Conservation (phyloP, 495 filamentous ascomycete species). For the Xylaria palmicola region DNA sequence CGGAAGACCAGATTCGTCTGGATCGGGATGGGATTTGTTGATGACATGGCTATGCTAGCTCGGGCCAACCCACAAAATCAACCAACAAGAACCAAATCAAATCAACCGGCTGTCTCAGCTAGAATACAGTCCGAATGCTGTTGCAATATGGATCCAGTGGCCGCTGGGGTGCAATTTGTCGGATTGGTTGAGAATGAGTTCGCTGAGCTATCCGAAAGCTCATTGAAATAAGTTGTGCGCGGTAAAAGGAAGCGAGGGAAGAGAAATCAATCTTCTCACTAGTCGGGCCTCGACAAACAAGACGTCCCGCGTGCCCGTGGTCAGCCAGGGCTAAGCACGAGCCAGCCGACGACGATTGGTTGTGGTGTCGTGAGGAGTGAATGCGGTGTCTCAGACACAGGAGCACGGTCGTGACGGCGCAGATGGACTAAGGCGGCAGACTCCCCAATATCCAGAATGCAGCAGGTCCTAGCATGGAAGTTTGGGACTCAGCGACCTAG, state of each 20-base stretch:
- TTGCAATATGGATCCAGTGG: neutral
- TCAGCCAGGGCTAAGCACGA: neutral
- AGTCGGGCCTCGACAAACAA: neutral
- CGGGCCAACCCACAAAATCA: neutral
- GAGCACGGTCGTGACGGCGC: neutral
- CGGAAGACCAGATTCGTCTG: slow-evolving; percentile 43
- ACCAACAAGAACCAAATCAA: neutral
- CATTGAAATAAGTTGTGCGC: neutral
- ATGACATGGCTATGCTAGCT: slow-evolving; percentile 20
- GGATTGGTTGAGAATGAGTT: neutral
- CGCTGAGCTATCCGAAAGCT: neutral
- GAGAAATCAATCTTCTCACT: neutral
- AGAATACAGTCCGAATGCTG: neutral
- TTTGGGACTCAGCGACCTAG: neutral
- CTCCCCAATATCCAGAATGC: neutral
- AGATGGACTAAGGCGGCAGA: slow-evolving; percentile 1
- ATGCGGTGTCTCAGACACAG: neutral
- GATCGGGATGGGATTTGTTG: slow-evolving; percentile 36
- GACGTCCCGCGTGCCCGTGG: neutral
- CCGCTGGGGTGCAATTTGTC: neutral
- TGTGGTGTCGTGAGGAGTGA: neutral
- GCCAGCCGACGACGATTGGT: neutral
- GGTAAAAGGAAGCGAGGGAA: neutral
- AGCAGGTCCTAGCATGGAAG: slow-evolving; percentile 5
- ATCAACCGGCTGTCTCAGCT: neutral